Evolutionary conservation across 1,284 basidiomycete genomes (phyloP), one percentile per base, ranked within the genome.

Genomic region (Rhodotorula sp.): DNA sequence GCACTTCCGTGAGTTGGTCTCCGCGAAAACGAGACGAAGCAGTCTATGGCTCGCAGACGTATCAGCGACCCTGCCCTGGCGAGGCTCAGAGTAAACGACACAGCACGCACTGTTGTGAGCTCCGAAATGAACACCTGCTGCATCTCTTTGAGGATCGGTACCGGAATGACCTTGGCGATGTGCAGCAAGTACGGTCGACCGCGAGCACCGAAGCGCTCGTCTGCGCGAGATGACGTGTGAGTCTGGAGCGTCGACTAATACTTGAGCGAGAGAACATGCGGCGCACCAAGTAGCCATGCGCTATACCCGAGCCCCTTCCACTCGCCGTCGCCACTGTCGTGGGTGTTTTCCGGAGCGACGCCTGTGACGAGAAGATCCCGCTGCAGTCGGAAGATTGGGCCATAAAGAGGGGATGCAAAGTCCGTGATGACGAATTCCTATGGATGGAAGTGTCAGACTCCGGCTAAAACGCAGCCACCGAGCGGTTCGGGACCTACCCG

Each of bases 141-240:
- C 16, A 70, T 60, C 61, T 77, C 76, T 7, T 52, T 59, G 31
- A 73, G 43, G 38, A 74, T 31, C n/a, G 72, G 60, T 8, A 54
- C 16, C 31, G 74, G 65, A 10, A 77, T 26, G 2, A 70, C 49
- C 38, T 72, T 70, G n/a, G 65, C 74, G 28, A 73, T 66, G 50
- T 77, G 76, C 4, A 67, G 66, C 16, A 73, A 64, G 66, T 77
- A 77, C 2, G 72, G 75, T 16, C 76, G 58, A 16, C n/a, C 48
- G 4, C 74, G 47, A 18, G 50, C 31, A 1, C 76, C 76, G 48
- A 77, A 77, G 21, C 76, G 72, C 19, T 64, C 49, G 49, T 75
- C 67, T 72, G 60, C 5, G 21, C 8, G 12, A 3, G 10, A 15
- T 28, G 21, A 34, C 5, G n/a, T 2, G n/a, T n/a, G 21, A 61